Evolutionary conservation across 1,284 basidiomycete genomes (phyloP).

Genomic region (Microbotryomycetes sp.): DNA sequence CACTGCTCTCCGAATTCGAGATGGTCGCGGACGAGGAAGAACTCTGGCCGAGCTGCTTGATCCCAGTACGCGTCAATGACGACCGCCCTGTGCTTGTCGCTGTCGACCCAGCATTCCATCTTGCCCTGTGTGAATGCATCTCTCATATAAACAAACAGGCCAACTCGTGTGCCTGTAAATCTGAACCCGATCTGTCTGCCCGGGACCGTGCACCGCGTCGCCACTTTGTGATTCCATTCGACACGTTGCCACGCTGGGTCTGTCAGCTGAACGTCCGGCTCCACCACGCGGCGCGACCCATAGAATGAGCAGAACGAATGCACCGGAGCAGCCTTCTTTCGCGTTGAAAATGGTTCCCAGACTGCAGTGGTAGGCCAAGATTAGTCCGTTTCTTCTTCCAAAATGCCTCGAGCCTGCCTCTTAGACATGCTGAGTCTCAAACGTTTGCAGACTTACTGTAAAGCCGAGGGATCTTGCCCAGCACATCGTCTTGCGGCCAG

Average conservation of each 20-base stretch:
- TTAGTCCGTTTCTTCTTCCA: too few relatives aligned
- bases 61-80: neutral
- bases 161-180: slow-evolving; percentile 4
- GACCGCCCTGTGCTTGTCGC: neutral
- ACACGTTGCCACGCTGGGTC: neutral
- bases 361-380: neutral
- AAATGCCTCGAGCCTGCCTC: too few relatives aligned
- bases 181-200: neutral
- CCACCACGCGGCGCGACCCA: neutral
- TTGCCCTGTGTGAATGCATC: neutral
- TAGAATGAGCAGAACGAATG: slow-evolving; percentile 7
- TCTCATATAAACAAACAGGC: slow-evolving; percentile 18
- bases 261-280: neutral
- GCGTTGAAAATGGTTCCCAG: neutral
- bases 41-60: neutral
- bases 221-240: neutral
- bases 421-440: too few relatives aligned
- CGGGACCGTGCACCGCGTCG: neutral
- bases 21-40: neutral
- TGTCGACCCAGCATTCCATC: neutral
- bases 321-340: slow-evolving; percentile 1
- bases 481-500: slow-evolving; percentile 12
- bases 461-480: slow-evolving; percentile 5
- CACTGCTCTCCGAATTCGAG: neutral
- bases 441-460: neutral